Evolutionary conservation across 2,329 filamentous ascomycete species (phyloP).

Genomic region (Helotiales sp.): DNA sequence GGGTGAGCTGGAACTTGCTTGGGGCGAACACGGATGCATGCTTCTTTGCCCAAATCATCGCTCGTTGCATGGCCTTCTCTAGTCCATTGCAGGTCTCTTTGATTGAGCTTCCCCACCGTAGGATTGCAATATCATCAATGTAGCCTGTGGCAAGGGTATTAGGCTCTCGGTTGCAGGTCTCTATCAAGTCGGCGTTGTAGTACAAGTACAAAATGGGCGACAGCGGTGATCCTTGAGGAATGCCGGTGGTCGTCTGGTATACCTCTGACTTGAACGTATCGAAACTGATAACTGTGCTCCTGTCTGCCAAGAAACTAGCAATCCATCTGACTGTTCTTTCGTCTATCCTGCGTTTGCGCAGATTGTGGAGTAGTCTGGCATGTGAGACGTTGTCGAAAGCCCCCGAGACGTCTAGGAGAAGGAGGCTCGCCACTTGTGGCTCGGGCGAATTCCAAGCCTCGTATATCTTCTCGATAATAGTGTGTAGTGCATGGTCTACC

Average conservation of each 20-base stretch:
- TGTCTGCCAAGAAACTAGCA: slow-evolving; percentile 31
- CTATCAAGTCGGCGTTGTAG: slow-evolving; percentile 43
- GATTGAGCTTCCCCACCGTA: slow-evolving; percentile 30
- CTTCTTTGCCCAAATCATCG: slow-evolving; percentile 35
- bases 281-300: slow-evolving; percentile 32
- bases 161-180: slow-evolving; percentile 28
- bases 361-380: slow-evolving; percentile 36
- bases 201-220: slow-evolving; percentile 44
- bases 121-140: slow-evolving; percentile 38
- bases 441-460: slow-evolving; percentile 30
- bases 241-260: slow-evolving; percentile 35
- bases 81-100: slow-evolving; percentile 33
- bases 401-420: slow-evolving; percentile 41
- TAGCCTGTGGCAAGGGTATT: slow-evolving; percentile 31
- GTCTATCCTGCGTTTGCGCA: slow-evolving; percentile 30
- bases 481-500: slow-evolving; percentile 39
- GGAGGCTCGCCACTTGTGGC: slow-evolving; percentile 38
- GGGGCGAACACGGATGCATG: slow-evolving; percentile 40
- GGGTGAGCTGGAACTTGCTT: slow-evolving; percentile 41
- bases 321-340: slow-evolving; percentile 32
- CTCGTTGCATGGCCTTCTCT: slow-evolving; percentile 26
- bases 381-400: slow-evolving; percentile 42
- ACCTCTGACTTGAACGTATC: slow-evolving; percentile 23
- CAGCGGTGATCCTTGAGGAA: slow-evolving; percentile 42
- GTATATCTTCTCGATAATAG: slow-evolving; percentile 40